Conservation (phyloP, 176 grass and related monocot species). For the Musa schizocarpa region DNA sequence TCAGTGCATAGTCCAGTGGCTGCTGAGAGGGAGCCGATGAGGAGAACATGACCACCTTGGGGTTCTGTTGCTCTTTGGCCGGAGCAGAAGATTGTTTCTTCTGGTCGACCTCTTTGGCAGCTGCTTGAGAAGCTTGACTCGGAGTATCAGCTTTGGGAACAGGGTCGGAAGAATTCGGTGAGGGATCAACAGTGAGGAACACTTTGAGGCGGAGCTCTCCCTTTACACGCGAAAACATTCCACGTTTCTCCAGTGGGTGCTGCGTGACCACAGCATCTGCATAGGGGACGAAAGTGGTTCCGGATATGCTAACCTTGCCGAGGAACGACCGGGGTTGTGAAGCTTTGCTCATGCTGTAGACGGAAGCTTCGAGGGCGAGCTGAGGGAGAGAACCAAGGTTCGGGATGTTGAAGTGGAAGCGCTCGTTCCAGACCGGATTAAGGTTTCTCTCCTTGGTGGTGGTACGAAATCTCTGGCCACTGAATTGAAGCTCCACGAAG, state of each 20-base stretch:
- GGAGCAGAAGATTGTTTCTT: slow-evolving; percentile 44
- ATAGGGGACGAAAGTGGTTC: slow-evolving; percentile 81
- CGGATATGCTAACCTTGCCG: slow-evolving; percentile 85
- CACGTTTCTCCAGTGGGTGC: slow-evolving; percentile 87
- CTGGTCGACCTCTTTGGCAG: slow-evolving; percentile 41
- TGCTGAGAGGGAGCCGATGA: slow-evolving; percentile 70
- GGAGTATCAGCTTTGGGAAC: slow-evolving; percentile 42
- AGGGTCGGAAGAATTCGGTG: slow-evolving; percentile 72
- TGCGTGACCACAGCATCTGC: slow-evolving; percentile 73
- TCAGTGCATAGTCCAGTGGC: slow-evolving; percentile 77
- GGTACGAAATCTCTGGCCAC: slow-evolving; percentile 80
- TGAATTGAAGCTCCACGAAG: slow-evolving; percentile 76
- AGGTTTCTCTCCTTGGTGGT: slow-evolving; percentile 76
- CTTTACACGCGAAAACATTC: slow-evolving; percentile 86
- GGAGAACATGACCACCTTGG: slow-evolving; percentile 80
- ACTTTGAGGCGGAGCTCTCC: slow-evolving; percentile 84
- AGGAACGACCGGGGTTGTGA: slow-evolving; percentile 52
- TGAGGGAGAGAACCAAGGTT: slow-evolving; percentile 63
- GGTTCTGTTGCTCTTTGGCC: slow-evolving; percentile 38
- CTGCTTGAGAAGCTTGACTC: slow-evolving; percentile 41
- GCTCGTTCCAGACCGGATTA: slow-evolving; percentile 79
- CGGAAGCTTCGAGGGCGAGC: slow-evolving; percentile 78
- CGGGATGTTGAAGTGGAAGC: slow-evolving; percentile 77
- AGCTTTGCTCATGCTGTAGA: slow-evolving; percentile 64
- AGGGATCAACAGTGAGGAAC: slow-evolving; percentile 78